phyloP scores from a whole-genome alignment of 768 basidiomycete genomes.

The Cystobasidiopsis lactophilus region DNA sequence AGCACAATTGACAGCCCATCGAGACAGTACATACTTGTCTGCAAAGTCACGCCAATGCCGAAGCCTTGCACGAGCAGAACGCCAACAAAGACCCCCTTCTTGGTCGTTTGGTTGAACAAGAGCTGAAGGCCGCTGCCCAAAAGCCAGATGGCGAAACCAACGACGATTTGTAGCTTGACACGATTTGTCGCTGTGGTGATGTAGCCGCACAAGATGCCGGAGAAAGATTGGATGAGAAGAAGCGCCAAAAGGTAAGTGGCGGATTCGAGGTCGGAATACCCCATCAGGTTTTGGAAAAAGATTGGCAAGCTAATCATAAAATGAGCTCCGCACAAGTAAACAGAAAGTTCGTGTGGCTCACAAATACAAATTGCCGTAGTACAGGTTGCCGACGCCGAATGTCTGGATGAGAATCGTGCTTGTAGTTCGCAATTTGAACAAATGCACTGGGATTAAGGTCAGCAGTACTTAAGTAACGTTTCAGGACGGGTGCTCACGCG shows the following conservation, averaged over 20 bases:
- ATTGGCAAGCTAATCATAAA: conserved; percentile 13
- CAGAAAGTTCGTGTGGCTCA: too few relatives aligned
- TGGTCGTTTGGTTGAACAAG: conserved; percentile 11
- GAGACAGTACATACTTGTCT: too few relatives aligned
- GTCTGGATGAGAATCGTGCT: conserved; percentile 17
- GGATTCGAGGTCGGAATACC: conserved; percentile 16
- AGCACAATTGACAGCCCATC: too few relatives aligned
- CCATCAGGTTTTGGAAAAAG: conserved; percentile 20
- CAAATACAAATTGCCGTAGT: conserved; percentile 19
- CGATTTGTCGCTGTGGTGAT: conserved; percentile 19
- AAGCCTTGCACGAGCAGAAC: conserved; percentile 19
- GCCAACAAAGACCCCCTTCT: conserved; percentile 13
- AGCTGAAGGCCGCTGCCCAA: conserved; percentile 17
- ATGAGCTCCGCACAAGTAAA: too few relatives aligned
- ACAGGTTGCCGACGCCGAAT: conserved; percentile 21
- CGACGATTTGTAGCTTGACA: conserved; percentile 18
- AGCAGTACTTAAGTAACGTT: background rate
- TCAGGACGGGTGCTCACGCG: background rate
- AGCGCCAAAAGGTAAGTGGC: conserved; percentile 20
- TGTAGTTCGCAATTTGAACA: conserved; percentile 16
- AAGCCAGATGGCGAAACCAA: conserved; percentile 20
- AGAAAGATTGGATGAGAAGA: conserved; percentile 18
- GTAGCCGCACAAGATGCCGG: conserved; percentile 14
- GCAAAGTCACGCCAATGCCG: conserved; percentile 19
- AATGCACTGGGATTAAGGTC: background rate